Conservation (phyloP, 192 early-diverging fungal genomes). For the Linnemannia zychae region DNA sequence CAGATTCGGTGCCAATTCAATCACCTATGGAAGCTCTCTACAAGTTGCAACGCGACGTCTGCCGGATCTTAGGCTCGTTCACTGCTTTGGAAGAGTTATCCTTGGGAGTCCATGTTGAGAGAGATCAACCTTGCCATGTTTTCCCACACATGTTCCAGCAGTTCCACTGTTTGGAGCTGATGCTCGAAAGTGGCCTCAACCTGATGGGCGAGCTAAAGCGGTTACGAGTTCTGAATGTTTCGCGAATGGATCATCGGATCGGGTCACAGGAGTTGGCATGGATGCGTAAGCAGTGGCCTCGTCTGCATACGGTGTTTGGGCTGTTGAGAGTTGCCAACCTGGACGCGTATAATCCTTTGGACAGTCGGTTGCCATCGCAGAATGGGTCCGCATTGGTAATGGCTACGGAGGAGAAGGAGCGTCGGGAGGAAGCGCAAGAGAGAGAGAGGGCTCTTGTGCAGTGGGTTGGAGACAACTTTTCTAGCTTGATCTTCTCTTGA, state of each 20-base stretch:
- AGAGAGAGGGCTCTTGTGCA: neutral
- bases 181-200: slow-evolving; percentile 4
- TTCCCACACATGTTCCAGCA: neutral
- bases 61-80: slow-evolving; percentile 4
- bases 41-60: neutral
- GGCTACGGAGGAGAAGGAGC: neutral
- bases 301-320: neutral
- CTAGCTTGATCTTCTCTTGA: neutral
- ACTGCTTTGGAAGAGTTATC: slow-evolving; percentile 3
- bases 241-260: slow-evolving; percentile 18
- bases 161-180: neutral
- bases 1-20: neutral
- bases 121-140: neutral
- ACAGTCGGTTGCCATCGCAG: neutral
- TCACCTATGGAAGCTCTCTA: neutral
- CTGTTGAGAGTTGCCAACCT: neutral
- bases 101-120: neutral
- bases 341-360: neutral
- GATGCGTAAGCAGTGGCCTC: neutral
- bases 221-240: slow-evolving; percentile 13
- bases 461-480: neutral
- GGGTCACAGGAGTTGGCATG: slow-evolving; percentile 9
- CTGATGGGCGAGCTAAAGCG: slow-evolving; percentile 10
- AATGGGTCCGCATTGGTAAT: neutral
- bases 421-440: neutral